These are phyloP conservation scores for Suhomyces prunicola DNA, from an alignment of 805 yeast species.

Conservation along the genomic window DNA sequence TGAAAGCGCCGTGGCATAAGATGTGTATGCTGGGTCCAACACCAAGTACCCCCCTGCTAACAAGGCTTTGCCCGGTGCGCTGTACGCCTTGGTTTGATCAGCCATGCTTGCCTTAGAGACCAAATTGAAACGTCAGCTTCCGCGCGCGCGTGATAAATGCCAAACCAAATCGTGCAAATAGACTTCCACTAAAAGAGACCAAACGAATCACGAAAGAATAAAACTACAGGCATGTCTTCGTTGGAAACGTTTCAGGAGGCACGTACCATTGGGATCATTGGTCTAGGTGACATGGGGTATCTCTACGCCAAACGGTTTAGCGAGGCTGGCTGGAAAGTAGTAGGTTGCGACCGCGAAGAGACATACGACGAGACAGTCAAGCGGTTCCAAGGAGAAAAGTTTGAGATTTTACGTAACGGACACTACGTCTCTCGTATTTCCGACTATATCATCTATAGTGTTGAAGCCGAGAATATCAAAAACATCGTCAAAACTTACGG, in stretches of 20 bases:
- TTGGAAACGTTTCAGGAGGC: constrained; percentile 10
- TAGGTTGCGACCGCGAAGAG: constrained; percentile 84
- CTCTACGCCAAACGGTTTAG: constrained; percentile 78
- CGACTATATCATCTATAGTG: constrained; percentile 85
- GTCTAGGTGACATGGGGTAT: constrained; percentile 95
- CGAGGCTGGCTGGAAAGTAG: constrained; percentile 83
- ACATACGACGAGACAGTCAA: constrained; percentile 43
- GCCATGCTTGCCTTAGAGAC: not conserved
- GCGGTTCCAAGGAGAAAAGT: constrained; percentile 40
- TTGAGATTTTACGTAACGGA: constrained; percentile 71
- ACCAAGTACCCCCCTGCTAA: constrained; percentile 95
- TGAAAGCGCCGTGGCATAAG: constrained; percentile 84
- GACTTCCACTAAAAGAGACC: too few relatives aligned
- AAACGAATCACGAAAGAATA: too few relatives aligned
- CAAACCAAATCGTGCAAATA: not conserved
- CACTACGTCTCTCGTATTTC: constrained; percentile 76
- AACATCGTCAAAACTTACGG: constrained; percentile 75
- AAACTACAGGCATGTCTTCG: too few relatives aligned
- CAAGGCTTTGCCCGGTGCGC: constrained; percentile 95
- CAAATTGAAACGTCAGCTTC: not conserved
- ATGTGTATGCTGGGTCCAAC: constrained; percentile 66
- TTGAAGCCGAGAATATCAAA: constrained; percentile 84
- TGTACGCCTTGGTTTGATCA: constrained; percentile 47
- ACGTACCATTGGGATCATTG: constrained; percentile 83
- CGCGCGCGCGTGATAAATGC: not conserved